Evolutionary conservation across 2,329 filamentous ascomycete genomes (phyloP).

Genomic region (Colletotrichum cereale): DNA sequence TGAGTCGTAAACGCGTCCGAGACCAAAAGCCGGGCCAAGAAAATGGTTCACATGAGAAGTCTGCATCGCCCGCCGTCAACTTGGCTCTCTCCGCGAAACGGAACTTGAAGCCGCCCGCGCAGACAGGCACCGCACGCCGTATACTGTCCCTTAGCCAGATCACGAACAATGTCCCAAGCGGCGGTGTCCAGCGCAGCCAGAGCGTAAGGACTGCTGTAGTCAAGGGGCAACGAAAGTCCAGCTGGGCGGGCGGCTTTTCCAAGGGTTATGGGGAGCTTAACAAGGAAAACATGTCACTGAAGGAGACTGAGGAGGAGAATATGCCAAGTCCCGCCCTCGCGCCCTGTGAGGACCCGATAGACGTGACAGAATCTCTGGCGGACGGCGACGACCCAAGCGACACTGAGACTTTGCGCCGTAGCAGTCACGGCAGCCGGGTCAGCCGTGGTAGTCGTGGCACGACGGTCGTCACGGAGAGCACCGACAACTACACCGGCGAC

Average conservation of each 20-base stretch:
- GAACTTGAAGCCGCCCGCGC: conserved; percentile 59
- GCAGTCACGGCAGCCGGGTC: conserved; percentile 53
- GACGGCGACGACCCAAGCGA: conserved; percentile 61
- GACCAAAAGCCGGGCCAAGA: conserved; percentile 56
- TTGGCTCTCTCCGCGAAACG: conserved; percentile 68
- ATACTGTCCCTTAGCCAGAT: conserved; percentile 95
- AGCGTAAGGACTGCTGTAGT: conserved; percentile 75
- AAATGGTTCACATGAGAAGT: conserved; percentile 41
- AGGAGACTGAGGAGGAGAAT: conserved; percentile 73
- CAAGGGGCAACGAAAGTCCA: conserved; percentile 72
- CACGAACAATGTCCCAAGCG: conserved; percentile 75
- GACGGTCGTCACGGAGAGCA: conserved; percentile 59
- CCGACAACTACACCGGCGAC: conserved; percentile 54
- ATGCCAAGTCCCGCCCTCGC: conserved; percentile 28
- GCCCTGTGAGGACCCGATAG: conserved; percentile 10
- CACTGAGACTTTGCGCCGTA: conserved; percentile 61
- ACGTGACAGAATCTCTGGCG: conserved; percentile 38
- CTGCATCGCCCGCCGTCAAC: conserved; percentile 56
- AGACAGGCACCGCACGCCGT: conserved; percentile 74
- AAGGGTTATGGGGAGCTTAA: conserved; percentile 67
- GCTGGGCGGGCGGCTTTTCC: conserved; percentile 70
- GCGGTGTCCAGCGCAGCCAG: conserved; percentile 80
- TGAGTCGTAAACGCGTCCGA: conserved; percentile 69
- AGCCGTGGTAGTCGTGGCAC: conserved; percentile 56
- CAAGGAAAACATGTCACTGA: conserved; percentile 73